Evolutionary conservation across 495 filamentous ascomycete species (phyloP), one percentile per base, ranked within the genome.

Genomic region (Aspergillus panamensis): DNA sequence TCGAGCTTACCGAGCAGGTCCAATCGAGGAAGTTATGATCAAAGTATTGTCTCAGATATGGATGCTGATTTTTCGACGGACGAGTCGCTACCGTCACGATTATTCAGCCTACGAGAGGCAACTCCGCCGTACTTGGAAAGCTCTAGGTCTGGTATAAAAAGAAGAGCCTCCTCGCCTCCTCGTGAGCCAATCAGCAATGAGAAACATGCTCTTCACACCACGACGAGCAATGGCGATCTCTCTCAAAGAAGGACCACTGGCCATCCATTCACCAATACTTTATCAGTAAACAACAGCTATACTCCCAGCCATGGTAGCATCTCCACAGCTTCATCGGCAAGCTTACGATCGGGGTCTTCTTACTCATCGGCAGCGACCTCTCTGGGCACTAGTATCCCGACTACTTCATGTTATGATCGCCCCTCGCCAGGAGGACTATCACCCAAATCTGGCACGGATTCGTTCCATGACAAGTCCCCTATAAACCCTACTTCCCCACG

Each of bases 131-230:
- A 72, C 51, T 58, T 69, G 16, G 71, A 75, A 31, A 45, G 57
- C 35, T 69, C 78, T 63, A 71, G 71, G 67, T 81, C 70, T 78
- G 90, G 59, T 73, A 87, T 78, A 69, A 96, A 96, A 69, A 82
- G 91, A 57, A 79, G 89, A 53, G 91, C 91, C 21, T 91, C 89
- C 3, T 92, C 90, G 21, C 89, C 90, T 21, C 88, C 86, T 13
- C 82, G 83, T 6, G 90, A 92, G 50, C 87, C 89, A 32, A 83
- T 85, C 9, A 74, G 77, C n/a, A 88, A 90, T 30, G 89, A 91
- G 62, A 72, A 81, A 31, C 78, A 76, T 43, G 67, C 80, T 4
- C 66, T 87, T 55, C 81, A 85, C 58, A 73, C 77, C 13, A 72
- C 68, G 3, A 73, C 74, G 31, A 86, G 80, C 54, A 82, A 82